Evolutionary conservation across 129 eudicot genomes (phyloP), one percentile per base, ranked within the genome.

Genomic region (Escallonia herrerae): DNA sequence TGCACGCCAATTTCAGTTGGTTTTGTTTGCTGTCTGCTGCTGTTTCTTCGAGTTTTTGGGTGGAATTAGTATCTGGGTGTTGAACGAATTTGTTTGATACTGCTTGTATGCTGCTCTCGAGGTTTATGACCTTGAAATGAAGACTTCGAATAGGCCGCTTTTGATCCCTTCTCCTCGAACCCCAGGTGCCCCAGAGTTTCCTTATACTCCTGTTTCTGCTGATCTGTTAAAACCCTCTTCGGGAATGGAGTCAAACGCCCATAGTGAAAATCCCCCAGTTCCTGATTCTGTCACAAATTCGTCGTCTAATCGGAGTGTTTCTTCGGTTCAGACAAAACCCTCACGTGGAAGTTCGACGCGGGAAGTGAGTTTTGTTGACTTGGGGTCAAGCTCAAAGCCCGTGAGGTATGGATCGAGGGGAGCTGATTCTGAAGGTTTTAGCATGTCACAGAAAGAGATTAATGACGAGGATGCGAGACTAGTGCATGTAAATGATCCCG

Each of bases 391-490:
- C 52, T 73, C 95, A 5, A 81, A 64, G 72, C 79, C 85, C 4
- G 74, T 73, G 44, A 70, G 89, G 50, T 63, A 80, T 69, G 95
- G 96, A 50, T 91, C 95, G 4, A 76, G 79, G 33, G 86, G 80
- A 48, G 79, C 76, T 72, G 90, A 82, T 14, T 86, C 96, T 0
- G 90, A 84, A 63, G 90, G 84, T 55, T 78, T 80, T 63, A 82
- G 77, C 52, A 40, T 78, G 69, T 89, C 99, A n/a, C 90, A 80
- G 62, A 94, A 80, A 74, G 99, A 94, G 65, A 78, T 89, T 6
- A 82, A 66, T n/a, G 96, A 89, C 38, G 97, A 89, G 47, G 95
- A 94, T 81, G 82, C 99, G 5, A 86, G 99, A 71, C 62, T 81
- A 44, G 78, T 89, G 4, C 80, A 86, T 67, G 66, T 94, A 49